Conservation (phyloP, 768 basidiomycete genomes). For the Suillus cothurnatus region DNA sequence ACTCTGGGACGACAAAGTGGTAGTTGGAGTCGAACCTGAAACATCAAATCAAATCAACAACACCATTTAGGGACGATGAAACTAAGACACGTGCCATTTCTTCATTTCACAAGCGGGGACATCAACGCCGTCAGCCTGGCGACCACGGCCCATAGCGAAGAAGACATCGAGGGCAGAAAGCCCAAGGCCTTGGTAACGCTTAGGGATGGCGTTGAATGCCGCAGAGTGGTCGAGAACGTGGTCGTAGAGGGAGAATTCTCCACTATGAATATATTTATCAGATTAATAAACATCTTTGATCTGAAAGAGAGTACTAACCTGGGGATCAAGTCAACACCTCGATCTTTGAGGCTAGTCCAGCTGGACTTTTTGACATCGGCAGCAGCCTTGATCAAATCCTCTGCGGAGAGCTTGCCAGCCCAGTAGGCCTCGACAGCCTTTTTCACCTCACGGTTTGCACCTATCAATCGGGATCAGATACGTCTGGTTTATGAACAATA, state of each 20-base stretch:
- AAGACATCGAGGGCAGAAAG: constrained; percentile 92
- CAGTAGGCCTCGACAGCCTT: constrained; percentile 99
- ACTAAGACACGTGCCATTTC: constrained; percentile 76
- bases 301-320: constrained; percentile 55
- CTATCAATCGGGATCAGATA: constrained; percentile 38
- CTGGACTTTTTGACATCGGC: constrained; percentile 85
- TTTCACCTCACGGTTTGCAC: constrained; percentile 93
- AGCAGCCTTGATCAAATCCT: constrained; percentile 85
- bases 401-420: constrained; percentile 87
- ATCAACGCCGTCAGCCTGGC: constrained; percentile 92
- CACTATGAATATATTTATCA: constrained; percentile 50
- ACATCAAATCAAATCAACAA: constrained; percentile 11
- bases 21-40: constrained; percentile 97
- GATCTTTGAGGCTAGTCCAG: constrained; percentile 85
- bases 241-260: constrained; percentile 98
- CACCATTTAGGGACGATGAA: neutral
- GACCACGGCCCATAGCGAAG: constrained; percentile 99
- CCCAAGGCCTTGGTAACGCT: constrained; percentile 86
- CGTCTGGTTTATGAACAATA: neutral
- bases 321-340: constrained; percentile 88
- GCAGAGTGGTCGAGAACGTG: constrained; percentile 97
- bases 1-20: constrained; percentile 97
- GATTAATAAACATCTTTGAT: constrained; percentile 17
- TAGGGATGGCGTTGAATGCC: constrained; percentile 95
- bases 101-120: constrained; percentile 99